Evolutionary conservation across 73 alveolate species (phyloP), one percentile per base, ranked within the genome.

Genomic region (Paramecium tetraurelia): DNA sequence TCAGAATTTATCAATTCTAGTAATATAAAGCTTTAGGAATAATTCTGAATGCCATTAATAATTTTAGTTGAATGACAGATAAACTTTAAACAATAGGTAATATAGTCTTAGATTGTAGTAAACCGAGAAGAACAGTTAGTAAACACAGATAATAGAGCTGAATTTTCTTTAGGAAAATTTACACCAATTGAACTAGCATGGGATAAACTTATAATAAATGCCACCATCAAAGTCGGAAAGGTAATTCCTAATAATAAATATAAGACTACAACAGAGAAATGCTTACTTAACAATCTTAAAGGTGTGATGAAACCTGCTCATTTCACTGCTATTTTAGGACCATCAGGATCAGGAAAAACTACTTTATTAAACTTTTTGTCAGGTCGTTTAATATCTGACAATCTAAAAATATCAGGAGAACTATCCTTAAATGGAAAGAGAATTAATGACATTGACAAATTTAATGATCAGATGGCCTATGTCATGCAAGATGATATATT

Each of bases 271-370:
- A 63, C 84, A 40, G 46, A 70, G 43, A 89, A 89, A 86, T 59
- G 70, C 72, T 50, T 93, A 59, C 76, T 93, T 31, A 70, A 94
- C 20, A 87, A 93, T 59, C 92, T 93, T 21, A 40, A 77, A 22
- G 97, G 97, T n/a, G 85, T 93, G 8, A 70, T 93, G 75, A 69
- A 63, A 50, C 95, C 95, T 6, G 97, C 95, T 16, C 92, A 94
- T 22, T 92, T 92, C 36, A 86, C 94, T 20, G 94, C 96, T 8
- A 93, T 95, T 85, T 76, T 95, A 18, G 97, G 97, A 12, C 94
- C 97, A 59, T 95, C 97, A 35, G 97, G 97, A 35, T 89, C 94
- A 41, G 96, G 96, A 46, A 92, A 92, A 59, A 92, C 96, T 36
- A 92, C 96, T 2, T 40, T 92, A 35, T 63, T 92, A 53, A 92